Percentiles rank a stretch among this genome's conserved stretches.
phyloP scores from a whole-genome alignment of 1,284 basidiomycete genomes.

The Papiliotrema fonsecae region DNA sequence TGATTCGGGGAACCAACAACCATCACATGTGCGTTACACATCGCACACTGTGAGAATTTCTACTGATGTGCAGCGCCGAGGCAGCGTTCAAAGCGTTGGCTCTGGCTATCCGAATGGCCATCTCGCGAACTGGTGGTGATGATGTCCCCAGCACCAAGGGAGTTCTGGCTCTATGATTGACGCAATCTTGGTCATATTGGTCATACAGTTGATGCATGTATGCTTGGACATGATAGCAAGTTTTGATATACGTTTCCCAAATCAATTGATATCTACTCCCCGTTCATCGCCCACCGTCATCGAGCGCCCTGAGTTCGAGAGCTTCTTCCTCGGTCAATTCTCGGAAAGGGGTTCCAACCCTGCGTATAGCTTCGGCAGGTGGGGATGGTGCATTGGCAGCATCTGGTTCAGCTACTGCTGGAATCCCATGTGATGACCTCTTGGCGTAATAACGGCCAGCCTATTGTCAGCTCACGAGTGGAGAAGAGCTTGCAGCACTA shows the following conservation, averaged over 20 bases:
- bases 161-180: slow-evolving; percentile 55
- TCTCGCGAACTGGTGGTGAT: slow-evolving; percentile 78
- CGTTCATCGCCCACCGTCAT: not conserved
- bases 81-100: slow-evolving; percentile 97
- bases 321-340: slow-evolving; percentile 40
- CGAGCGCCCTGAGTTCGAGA: slow-evolving; percentile 20
- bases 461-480: slow-evolving; percentile 15
- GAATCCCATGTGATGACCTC: slow-evolving; percentile 10
- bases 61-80: slow-evolving; percentile 63
- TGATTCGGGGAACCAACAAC: slow-evolving; percentile 90
- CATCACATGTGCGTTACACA: slow-evolving; percentile 74
- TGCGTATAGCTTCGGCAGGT: slow-evolving; percentile 5
- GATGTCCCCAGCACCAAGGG: slow-evolving; percentile 98
- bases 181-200: not conserved
- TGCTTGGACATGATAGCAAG: not conserved
- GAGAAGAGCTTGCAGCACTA: not conserved
- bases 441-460: slow-evolving; percentile 40
- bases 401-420: slow-evolving; percentile 7
- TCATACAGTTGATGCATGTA: slow-evolving; percentile 1
- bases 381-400: slow-evolving; percentile 8
- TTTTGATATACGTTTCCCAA: not conserved
- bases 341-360: slow-evolving; percentile 35
- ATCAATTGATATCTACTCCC: not conserved
- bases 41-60: not conserved
- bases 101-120: slow-evolving; percentile 89